phyloP scores from a whole-genome alignment of 495 filamentous ascomycete genomes.

The Physcia stellaris region DNA sequence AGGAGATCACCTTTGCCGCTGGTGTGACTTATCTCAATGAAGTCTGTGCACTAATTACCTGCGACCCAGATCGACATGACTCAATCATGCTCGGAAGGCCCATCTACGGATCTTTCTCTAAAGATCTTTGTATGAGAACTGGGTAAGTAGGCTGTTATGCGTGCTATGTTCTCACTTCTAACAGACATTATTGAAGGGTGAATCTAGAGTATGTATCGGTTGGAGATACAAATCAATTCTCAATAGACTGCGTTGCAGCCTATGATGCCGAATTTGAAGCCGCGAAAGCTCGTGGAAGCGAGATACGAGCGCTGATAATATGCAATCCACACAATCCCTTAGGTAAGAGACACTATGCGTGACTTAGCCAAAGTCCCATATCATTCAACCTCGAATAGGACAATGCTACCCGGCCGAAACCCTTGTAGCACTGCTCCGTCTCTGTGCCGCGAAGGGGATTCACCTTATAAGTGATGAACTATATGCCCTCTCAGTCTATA shows the following conservation, averaged over 20 bases:
- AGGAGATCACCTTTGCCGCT: constrained; percentile 24
- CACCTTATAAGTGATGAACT: constrained; percentile 19
- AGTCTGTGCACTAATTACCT: constrained; percentile 20
- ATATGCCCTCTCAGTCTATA: constrained; percentile 13
- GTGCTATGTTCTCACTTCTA: no score
- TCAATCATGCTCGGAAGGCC: constrained; percentile 25
- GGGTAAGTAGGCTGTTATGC: no score
- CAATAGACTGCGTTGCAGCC: not conserved
- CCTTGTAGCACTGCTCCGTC: constrained; percentile 7
- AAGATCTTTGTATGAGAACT: not conserved
- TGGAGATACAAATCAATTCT: not conserved
- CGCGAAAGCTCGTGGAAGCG: not conserved
- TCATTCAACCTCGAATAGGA: constrained; percentile 12
- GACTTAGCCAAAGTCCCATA: not conserved
- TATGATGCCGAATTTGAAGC: not conserved
- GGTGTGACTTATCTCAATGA: constrained; percentile 27
- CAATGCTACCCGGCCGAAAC: constrained; percentile 17
- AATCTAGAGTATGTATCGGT: not conserved
- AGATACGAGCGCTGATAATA: not conserved
- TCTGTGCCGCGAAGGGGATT: constrained; percentile 13
- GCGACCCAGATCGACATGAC: constrained; percentile 23
- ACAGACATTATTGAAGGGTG: not conserved
- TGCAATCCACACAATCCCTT: constrained; percentile 34
- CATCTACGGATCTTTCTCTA: constrained; percentile 24
- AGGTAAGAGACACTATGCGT: constrained; percentile 16